These are phyloP conservation scores for Guadua angustifolia DNA, from an alignment of 176 grass and related monocot species.

Conservation along the genomic window DNA sequence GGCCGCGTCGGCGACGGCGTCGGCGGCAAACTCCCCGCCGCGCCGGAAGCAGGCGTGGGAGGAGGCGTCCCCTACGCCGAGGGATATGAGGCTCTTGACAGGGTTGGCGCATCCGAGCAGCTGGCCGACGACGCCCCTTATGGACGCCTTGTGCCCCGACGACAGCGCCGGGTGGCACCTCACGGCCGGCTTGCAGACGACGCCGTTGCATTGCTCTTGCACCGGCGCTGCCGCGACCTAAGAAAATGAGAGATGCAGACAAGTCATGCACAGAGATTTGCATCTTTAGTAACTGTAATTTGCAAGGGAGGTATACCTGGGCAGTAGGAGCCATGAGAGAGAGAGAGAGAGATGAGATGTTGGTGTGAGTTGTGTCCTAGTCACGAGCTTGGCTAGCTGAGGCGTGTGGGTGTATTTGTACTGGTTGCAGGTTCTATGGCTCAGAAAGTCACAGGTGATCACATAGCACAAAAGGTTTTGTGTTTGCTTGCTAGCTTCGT, in stretches of 20 bases:
- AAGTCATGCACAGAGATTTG: not conserved
- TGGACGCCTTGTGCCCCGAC: slow-evolving; percentile 63
- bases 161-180: slow-evolving; percentile 68
- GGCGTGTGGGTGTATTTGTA: slow-evolving; percentile 27
- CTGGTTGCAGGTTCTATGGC: not conserved
- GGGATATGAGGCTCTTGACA: slow-evolving; percentile 60
- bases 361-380: not conserved
- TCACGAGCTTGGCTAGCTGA: not conserved
- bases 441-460: not conserved
- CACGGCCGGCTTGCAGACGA: not conserved
- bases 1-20: slow-evolving; percentile 51
- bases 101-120: slow-evolving; percentile 34
- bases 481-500: not conserved
- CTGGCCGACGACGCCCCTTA: slow-evolving; percentile 68
- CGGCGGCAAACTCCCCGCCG: slow-evolving; percentile 58
- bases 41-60: slow-evolving; percentile 67
- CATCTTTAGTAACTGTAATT: not conserved
- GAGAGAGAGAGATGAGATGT: not conserved
- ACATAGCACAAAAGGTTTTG: no score
- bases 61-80: slow-evolving; percentile 89
- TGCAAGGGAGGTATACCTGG: slow-evolving; percentile 20
- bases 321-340: slow-evolving; percentile 50
- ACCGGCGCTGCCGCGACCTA: not conserved
- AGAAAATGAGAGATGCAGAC: not conserved
- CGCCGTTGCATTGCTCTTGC: not conserved